Evolutionary conservation across 306 rosid species (phyloP), one percentile per base, ranked within the genome.

Genomic region (Alnus glutinosa): DNA sequence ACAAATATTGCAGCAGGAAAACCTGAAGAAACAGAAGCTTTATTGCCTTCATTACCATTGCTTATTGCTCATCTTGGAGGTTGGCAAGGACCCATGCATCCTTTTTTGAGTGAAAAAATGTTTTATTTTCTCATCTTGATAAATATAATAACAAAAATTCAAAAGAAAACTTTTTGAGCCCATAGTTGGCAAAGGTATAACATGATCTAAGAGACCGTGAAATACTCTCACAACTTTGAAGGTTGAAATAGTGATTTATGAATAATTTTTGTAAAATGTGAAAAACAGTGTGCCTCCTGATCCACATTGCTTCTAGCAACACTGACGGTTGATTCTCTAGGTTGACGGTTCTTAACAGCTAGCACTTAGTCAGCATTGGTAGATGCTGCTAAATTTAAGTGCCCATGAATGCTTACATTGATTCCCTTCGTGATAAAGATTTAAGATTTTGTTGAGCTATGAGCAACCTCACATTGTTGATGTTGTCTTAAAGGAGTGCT

Each of bases 11-110:
- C 94, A 71, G 98, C 99, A n/a, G 99, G 97, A 77, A 89, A 89
- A 72, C 99, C 93, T 2, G 97, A 95, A 73, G 96, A 95, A 83
- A 93, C 99, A 62, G 88, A 89, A 84, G 94, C 97, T 70, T 83
- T 95, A 88, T 85, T 95, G 85, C 96, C 99, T 28, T 90, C 97
- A 61, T 86, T 91, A 74, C 99, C 97, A 18, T 86, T 91, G 85
- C 97, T 95, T 82, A 86, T 95, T 89, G 94, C 97, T 86, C 96
- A 93, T 85, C 92, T 95, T 37, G 99, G 99, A 89, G 99, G 99
- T 94, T 83, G 62, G 85, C 81, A 76, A 80, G 81, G 79, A 66
- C 82, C 79, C 59, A 30, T 46, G 30, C 74, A 48, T 77, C 78
- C 73, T 80, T 83, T 79, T 77, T 59, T 10, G 1, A 54, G 67